Base-by-base conservation (phyloP, 305 asterid species). In the Fraxinus sp. region DNA sequence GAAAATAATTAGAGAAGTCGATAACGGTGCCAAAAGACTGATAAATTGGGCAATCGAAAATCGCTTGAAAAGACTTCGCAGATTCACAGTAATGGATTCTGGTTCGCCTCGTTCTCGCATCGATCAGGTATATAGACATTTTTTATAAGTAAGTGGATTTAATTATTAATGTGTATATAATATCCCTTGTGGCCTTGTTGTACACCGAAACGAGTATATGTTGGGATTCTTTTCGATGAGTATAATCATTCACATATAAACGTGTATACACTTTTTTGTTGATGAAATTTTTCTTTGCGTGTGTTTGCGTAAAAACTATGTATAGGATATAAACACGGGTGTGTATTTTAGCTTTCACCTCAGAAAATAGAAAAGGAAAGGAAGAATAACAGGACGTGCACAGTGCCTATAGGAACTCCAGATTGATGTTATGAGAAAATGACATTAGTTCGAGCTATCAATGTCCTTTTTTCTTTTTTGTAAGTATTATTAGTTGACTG, bases 41-140 rank as follows among this genome's bases (percentile, higher is more conserved):
- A 66, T 26, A 39, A 70, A 18, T 36, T 74, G 16, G 84, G 78
- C 78, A 70, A 30, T 18, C 37, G 2, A 62, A 5, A 36, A 68
- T 83, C 85, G 80, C 49, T 49, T 30, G 77, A 1, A 71, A 84
- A 84, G 84, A 76, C 68, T 22, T 33, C 64, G 86, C 73, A 78
- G 82, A 79, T 83, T 81, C 55, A 6, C 81, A 4, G 86, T 76
- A 49, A 93, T 93, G 97, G 93, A 87, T 81, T 87, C 94, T 72
- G 91, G 87, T 80, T 84, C 93, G 75, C 85, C 94, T 79, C 93
- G 92, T 30, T 87, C 86, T 83, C 97, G 95, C 80, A 89, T 93
- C 77, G 92, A 93, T 64, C 95, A 93, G 97, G 97, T 93, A 64
- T 81, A 72, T 33, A 1, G 2, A 16, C 20, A 28, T 13, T 13